Evolutionary conservation across 2,329 filamentous ascomycete species (phyloP), one percentile per base, ranked within the genome.

Genomic region (Alternaria triticimaculans): DNA sequence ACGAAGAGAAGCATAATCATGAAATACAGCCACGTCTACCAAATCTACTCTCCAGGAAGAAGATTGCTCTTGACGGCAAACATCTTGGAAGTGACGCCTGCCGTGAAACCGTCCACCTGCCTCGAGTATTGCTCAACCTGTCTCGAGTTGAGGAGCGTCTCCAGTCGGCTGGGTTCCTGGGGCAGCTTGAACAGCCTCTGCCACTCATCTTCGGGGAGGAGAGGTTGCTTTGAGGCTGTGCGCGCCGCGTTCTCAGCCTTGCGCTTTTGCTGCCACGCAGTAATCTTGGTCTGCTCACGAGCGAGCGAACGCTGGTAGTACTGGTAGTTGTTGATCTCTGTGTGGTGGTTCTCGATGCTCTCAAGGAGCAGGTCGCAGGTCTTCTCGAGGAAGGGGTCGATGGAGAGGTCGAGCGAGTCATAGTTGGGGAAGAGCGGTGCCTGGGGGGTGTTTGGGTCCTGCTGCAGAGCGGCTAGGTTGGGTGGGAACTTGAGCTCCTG

Each of bases 251-350:
- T 99, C 87, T 99, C 96, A 15, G 93, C 90, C 86, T 97, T 97
- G 79, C 96, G 91, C 89, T 99, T 98, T 66, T 90, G 85, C 84
- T 98, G 95, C 96, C 96, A 99, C 70, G 94, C 91, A 59, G 92
- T 90, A 75, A 99, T 97, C 88, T 98, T 99, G 76, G 92, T 85
- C 85, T 99, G 96, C 85, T 99, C 96, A 74, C 96, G 92, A 58
- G 90, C 91, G 62, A 98, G 87, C 78, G 96, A 94, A 76, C 96
- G 89, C 84, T 97, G 94, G 86, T 97, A 97, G 87, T 92, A 93
- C 82, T 97, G 94, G 85, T 96, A 96, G 88, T 99, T 99, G 89
- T 98, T 98, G 80, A 97, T 91, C 83, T 99, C 96, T 64, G 94
- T 97, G 85, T 98, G 96, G 86, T 99, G 96, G 60, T 92, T 91